Percentiles rank a stretch among this genome's conserved stretches.
Evolutionary conservation across 2,329 filamentous ascomycete genomes (phyloP).

Genomic region (Penicillium occitanis): DNA sequence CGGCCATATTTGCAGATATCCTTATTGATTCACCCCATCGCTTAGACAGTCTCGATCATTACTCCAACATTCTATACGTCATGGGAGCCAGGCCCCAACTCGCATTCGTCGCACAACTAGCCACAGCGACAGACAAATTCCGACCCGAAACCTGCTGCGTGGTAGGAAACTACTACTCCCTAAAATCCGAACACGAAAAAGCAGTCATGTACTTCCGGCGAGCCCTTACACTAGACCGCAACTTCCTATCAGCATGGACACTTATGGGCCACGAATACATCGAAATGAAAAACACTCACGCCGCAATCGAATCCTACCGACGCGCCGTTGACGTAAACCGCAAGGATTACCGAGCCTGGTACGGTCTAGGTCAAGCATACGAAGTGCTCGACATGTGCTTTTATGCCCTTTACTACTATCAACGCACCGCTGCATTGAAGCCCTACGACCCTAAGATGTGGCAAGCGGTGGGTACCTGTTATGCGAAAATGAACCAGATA

Average conservation of each 20-base stretch:
- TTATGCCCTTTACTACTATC: conserved; percentile 96
- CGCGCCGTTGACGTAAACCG: conserved; percentile 94
- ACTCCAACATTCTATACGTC: conserved; percentile 96
- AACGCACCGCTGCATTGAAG: conserved; percentile 87
- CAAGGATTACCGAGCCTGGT: conserved; percentile 97
- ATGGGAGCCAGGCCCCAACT: conserved; percentile 84
- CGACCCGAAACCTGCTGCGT: conserved; percentile 96
- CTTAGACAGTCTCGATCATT: conserved; percentile 89
- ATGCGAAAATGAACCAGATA: conserved; percentile 82
- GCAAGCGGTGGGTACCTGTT: conserved; percentile 90
- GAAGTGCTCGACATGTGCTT: conserved; percentile 98
- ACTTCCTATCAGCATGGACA: conserved; percentile 93
- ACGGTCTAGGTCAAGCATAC: conserved; percentile 93
- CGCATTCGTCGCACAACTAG: conserved; percentile 87
- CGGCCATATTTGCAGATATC: conserved; percentile 66
- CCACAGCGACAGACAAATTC: conserved; percentile 90
- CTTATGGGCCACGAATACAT: conserved; percentile 99
- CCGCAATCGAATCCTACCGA: conserved; percentile 94
- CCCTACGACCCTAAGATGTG: conserved; percentile 99
- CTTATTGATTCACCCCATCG: conserved; percentile 65
- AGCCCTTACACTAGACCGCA: conserved; percentile 83
- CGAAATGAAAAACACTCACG: conserved; percentile 97
- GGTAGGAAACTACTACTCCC: conserved; percentile 93
- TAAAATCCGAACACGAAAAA: conserved; percentile 94
- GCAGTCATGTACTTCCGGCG: conserved; percentile 97